Evolutionary conservation across 2,329 filamentous ascomycete genomes (phyloP).

Genomic region (Beauveria brongniartii): DNA sequence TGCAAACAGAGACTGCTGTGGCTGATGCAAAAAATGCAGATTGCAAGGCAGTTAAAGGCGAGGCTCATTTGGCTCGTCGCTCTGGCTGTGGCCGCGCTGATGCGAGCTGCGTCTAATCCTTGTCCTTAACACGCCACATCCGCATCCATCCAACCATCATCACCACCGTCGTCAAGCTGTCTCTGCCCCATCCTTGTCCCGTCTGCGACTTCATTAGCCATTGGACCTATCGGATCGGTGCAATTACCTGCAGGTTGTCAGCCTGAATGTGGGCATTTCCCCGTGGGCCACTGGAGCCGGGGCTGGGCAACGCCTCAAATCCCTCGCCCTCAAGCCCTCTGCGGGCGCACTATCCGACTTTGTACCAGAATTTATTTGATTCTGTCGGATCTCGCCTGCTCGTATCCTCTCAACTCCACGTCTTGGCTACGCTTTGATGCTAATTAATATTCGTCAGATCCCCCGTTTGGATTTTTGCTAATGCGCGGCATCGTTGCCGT

Average conservation of each 20-base stretch:
- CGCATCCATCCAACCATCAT: neutral
- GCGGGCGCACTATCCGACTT: neutral
- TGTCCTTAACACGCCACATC: neutral
- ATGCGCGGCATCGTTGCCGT: too few relatives aligned
- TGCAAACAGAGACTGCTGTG: neutral
- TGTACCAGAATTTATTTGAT: neutral
- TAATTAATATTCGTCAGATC: too few relatives aligned
- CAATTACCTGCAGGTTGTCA: neutral
- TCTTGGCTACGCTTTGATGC: neutral
- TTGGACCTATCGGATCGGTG: neutral
- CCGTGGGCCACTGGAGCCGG: neutral
- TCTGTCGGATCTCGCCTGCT: neutral
- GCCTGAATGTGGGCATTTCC: neutral
- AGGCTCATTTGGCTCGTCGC: neutral
- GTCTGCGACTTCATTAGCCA: neutral
- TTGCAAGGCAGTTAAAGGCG: neutral
- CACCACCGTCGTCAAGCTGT: neutral
- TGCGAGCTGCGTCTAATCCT: neutral
- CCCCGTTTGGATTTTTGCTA: too few relatives aligned
- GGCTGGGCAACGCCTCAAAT: neutral
- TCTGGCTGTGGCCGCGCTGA: neutral
- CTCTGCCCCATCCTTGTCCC: neutral
- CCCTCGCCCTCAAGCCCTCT: neutral
- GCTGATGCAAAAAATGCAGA: too few relatives aligned
- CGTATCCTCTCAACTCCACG: neutral